phyloP scores from a whole-genome alignment of 2,329 filamentous ascomycete species.

The Alternaria triticimaculans region DNA sequence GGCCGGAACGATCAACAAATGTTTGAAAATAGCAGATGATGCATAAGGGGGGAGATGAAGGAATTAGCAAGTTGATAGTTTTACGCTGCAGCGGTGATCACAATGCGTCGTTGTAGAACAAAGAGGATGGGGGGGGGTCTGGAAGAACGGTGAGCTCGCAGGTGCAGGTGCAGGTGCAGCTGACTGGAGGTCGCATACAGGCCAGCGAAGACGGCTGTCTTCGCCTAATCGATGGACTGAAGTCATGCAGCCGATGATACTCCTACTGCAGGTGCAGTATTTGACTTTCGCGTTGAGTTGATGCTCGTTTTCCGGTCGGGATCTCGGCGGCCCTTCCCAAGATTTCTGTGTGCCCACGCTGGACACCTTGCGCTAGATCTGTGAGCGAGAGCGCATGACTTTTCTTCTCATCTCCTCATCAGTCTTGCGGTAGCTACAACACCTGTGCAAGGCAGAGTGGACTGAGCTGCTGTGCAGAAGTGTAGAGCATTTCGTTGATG shows the following conservation, averaged over 20 bases:
- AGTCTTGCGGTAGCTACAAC: neutral
- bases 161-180: neutral
- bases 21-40: constrained; percentile 8
- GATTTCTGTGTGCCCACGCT: neutral
- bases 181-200: neutral
- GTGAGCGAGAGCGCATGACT: neutral
- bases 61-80: neutral
- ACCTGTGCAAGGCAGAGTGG: neutral
- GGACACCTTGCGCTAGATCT: neutral
- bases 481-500: neutral
- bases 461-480: neutral
- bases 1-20: constrained; percentile 3
- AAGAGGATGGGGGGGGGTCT: neutral
- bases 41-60: neutral
- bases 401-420: neutral
- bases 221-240: neutral
- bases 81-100: neutral
- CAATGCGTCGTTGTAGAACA: neutral
- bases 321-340: neutral
- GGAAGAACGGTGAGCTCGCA: neutral
- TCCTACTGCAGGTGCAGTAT: neutral
- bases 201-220: neutral
- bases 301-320: neutral
- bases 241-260: neutral
- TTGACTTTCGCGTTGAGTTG: neutral